Base-by-base conservation (phyloP, 371 early-diverging fungal species). In the Batkoa obscura region DNA sequence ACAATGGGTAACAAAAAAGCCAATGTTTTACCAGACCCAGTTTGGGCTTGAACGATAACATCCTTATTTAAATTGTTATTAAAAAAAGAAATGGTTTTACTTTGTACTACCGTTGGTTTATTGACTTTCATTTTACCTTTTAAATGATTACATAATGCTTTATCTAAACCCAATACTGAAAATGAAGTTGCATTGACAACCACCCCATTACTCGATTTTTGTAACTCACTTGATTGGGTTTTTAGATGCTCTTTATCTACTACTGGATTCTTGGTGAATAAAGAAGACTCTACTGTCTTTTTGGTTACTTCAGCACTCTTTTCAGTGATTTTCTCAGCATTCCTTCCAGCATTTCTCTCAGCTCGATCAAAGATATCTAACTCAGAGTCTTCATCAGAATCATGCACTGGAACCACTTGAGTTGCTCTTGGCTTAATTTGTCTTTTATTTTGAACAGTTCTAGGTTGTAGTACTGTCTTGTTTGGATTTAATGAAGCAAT, bases 11-110 rank as follows among this genome's bases (percentile, higher is more conserved):
- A 65, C 23, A 98, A 71, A 65, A 91, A 99, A 1, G 98, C 80
- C 33, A 97, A 71, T 0, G 99, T 99, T 66, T 99, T 99, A 37
- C 99, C 99, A 6, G 94, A 91, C 38, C 99, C 99, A 3, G 98
- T 98, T 58, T 89, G 84, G 0, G 98, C 89, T 63, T 94, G 90
- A 35, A 95, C 80, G 33, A 95, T 79, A 10, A 86, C 78, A 71
- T 96, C 95, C 0, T 70, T 64, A 57, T 80, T 79, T 38, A 69
- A 58, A 59, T 58, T 60, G 43, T 57, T 64, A 59, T 66, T 58
- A 9, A 58, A 17, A 10, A 56, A 13, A 36, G 58, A 48, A 41
- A 51, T 58, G 8, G 60, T 58, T 15, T 53, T 58, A 8, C 48
- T 59, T 33, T 64, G 65, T 13, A 58, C 60, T 33, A 58, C 53